phyloP scores from a whole-genome alignment of 192 early-diverging fungal genomes.

The Radiomyces spectabilis region DNA sequence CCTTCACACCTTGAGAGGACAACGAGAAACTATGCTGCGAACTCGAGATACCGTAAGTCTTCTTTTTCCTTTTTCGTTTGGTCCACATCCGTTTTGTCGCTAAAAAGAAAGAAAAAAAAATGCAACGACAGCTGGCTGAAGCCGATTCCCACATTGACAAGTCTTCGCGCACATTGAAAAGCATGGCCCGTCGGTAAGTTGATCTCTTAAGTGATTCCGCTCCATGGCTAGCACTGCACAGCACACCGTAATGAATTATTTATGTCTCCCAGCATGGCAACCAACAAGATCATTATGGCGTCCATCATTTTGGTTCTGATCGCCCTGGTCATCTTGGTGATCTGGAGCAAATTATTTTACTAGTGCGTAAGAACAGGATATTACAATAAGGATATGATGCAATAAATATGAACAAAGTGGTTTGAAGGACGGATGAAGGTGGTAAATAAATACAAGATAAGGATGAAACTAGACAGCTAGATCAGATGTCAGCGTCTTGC shows the following conservation, averaged over 20 bases:
- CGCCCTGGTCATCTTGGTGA: constrained; percentile 74
- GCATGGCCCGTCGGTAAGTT: constrained; percentile 69
- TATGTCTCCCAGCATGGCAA: constrained; percentile 54
- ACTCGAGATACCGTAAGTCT: constrained; percentile 75
- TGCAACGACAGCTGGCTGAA: constrained; percentile 43
- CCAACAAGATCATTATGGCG: constrained; percentile 82
- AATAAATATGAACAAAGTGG: too few relatives aligned
- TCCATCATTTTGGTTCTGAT: constrained; percentile 78
- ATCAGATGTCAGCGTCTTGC: too few relatives aligned
- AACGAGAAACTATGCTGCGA: constrained; percentile 84
- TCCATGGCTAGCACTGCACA: too few relatives aligned
- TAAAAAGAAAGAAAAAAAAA: background rate
- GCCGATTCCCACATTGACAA: constrained; percentile 68
- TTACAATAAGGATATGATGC: too few relatives aligned
- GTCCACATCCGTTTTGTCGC: background rate
- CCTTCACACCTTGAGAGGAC: constrained; percentile 71
- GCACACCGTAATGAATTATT: too few relatives aligned
- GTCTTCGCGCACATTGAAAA: constrained; percentile 57
- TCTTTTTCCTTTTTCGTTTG: background rate
- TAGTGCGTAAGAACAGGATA: too few relatives aligned
- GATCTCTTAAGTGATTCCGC: background rate
- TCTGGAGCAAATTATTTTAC: constrained; percentile 75
- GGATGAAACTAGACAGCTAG: too few relatives aligned
- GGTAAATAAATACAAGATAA: too few relatives aligned
- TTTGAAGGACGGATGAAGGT: too few relatives aligned